These are phyloP conservation scores for Plasmodium vinckei DNA, from an alignment of 169 alveolate species.

Conservation along the genomic window DNA sequence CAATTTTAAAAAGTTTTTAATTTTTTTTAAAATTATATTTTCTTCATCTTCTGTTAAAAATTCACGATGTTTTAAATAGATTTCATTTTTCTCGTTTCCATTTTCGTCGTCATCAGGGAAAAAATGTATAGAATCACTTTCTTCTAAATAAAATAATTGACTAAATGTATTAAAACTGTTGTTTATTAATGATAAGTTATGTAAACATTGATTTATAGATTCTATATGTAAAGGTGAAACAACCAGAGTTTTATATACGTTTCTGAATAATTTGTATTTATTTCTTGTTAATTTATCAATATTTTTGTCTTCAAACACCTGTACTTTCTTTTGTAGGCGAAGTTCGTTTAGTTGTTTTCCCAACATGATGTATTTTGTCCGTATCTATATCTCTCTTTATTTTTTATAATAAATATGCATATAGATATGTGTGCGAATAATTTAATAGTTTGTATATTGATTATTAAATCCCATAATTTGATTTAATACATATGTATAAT, in stretches of 20 bases:
- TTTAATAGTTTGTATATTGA: too few relatives aligned
- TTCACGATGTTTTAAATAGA: slow-evolving; percentile 55
- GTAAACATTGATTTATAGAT: slow-evolving; percentile 35
- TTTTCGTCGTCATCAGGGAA: slow-evolving; percentile 5
- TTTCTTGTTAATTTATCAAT: slow-evolving; percentile 55
- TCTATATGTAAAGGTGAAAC: slow-evolving; percentile 42
- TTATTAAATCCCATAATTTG: too few relatives aligned
- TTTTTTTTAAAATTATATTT: slow-evolving; percentile 24
- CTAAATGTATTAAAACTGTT: slow-evolving; percentile 24
- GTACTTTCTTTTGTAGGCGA: slow-evolving; percentile 46
- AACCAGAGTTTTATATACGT: slow-evolving; percentile 23
- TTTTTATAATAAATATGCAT: too few relatives aligned
- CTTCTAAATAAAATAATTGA: slow-evolving; percentile 51
- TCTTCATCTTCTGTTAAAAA: slow-evolving; percentile 71
- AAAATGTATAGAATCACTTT: slow-evolving; percentile 1
- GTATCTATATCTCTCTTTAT: neutral
- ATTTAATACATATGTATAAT: too few relatives aligned
- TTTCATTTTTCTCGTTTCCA: slow-evolving; percentile 13
- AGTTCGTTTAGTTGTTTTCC: slow-evolving; percentile 44
- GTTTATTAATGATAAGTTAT: slow-evolving; percentile 33
- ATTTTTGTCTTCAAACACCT: slow-evolving; percentile 56
- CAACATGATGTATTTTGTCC: slow-evolving; percentile 16
- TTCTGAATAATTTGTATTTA: slow-evolving; percentile 42
- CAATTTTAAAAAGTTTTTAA: slow-evolving; percentile 44
- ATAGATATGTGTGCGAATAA: too few relatives aligned